Evolutionary conservation across 768 basidiomycete genomes (phyloP), one percentile per base, ranked within the genome.

Genomic region (Krasilnikovozyma curviuscula): DNA sequence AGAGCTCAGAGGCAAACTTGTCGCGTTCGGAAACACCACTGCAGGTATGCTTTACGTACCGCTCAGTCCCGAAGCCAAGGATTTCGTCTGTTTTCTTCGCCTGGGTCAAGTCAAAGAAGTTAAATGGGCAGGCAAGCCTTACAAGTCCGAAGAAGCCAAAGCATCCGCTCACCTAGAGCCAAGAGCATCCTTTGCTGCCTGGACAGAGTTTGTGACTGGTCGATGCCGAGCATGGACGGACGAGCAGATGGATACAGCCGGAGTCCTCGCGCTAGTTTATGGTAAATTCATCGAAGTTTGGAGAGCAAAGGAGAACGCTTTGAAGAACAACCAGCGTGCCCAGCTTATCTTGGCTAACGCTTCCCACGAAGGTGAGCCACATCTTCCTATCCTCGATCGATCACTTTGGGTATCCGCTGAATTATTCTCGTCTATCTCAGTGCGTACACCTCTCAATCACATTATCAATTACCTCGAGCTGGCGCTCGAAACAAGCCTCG

Each of bases 381-480:
- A 50, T 19, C 48, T 8, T 45, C 6, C 34, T 29, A 21, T 41
- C 23, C 25, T 52, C 40, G 46, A 40, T 12, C 18, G 21, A 12
- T n/a, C 25, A 18, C 9, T 28, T 31, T 18, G 8, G 21, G 18
- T 2, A n/a, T 18, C 7, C 19, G 25, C 19, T 13, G 42, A 18
- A 4, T 19, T 19, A 1, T 24, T 39, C 40, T 19, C 8, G 18
- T 16, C 38, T n/a, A 8, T 44, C 34, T 1, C 48, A 78, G 79
- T 81, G 5, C 74, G 79, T 23, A 81, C 79, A 3, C 79, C 81
- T 7, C 58, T 81, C 47, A 81, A 83, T 56, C 80, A 83, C 57
- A 83, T 84, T 55, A 83, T 85, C 63, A 83, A 83, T 75, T 84
- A 81, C 56, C 70, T 84, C 40, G 81, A 86, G 61, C 70, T 83